Conservation (phyloP, 2,329 filamentous ascomycete species). For the Blastomyces emzantsi region DNA sequence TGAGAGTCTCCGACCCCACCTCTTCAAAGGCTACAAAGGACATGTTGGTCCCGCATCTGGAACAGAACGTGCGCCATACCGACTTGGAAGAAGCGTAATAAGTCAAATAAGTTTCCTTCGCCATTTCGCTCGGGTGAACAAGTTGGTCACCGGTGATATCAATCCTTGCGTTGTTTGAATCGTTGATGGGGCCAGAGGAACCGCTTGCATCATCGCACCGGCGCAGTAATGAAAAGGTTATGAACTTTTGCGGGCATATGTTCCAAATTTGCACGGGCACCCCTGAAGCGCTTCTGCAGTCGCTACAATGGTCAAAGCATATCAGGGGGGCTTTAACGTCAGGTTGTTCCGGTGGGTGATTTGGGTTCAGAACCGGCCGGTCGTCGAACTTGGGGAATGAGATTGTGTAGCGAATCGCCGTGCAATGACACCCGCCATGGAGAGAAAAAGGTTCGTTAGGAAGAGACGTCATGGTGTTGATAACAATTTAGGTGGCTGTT, state of each 20-base stretch:
- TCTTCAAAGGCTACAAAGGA: constrained; percentile 15
- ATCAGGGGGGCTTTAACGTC: constrained; percentile 11
- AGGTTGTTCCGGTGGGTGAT: neutral
- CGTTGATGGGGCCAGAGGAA: neutral
- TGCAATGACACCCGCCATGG: constrained; percentile 24
- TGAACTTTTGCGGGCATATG: constrained; percentile 21
- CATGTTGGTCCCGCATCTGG: constrained; percentile 23
- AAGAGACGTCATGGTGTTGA: neutral
- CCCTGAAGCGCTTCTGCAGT: constrained; percentile 20
- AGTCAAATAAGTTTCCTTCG: constrained; percentile 6
- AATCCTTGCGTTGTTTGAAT: neutral
- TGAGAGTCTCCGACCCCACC: constrained; percentile 7
- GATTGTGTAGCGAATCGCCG: constrained; percentile 23
- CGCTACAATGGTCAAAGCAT: constrained; percentile 21
- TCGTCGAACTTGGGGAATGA: constrained; percentile 17
- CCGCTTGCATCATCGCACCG: neutral
- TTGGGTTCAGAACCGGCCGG: constrained; percentile 12
- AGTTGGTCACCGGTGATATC: neutral
- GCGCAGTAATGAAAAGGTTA: constrained; percentile 1
- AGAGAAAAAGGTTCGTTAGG: constrained; percentile 17
- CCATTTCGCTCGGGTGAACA: neutral
- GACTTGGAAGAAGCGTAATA: constrained; percentile 10
- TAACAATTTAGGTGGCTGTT: neutral
- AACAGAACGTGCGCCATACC: constrained; percentile 23
- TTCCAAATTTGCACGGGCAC: constrained; percentile 22